phyloP scores from a whole-genome alignment of 108 stramenopile species.

The Nitzschia sp. region DNA sequence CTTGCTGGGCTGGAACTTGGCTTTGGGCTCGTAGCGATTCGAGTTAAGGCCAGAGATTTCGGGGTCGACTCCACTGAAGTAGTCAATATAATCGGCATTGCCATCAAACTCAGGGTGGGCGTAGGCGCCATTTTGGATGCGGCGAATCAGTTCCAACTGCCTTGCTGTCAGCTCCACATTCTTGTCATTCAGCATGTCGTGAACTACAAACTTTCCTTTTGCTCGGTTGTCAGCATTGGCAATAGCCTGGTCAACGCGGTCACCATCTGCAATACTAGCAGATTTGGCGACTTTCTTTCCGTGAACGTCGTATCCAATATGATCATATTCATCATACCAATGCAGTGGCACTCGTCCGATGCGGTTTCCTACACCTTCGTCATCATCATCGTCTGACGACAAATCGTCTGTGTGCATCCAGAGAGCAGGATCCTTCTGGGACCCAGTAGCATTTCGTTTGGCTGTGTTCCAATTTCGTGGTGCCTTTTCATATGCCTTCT shows the following conservation, averaged over 20 bases:
- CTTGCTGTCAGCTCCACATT: constrained; percentile 87
- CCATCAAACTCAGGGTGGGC: constrained; percentile 96
- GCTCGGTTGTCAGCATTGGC: constrained; percentile 69
- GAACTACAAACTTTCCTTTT: constrained; percentile 78
- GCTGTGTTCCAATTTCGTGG: constrained; percentile 55
- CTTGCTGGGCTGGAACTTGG: constrained; percentile 85
- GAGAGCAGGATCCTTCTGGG: constrained; percentile 27
- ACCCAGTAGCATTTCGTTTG: constrained; percentile 38
- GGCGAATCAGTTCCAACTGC: constrained; percentile 92
- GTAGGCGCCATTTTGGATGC: constrained; percentile 92
- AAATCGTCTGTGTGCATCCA: constrained; percentile 94
- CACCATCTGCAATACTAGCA: constrained; percentile 46
- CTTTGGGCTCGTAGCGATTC: constrained; percentile 80
- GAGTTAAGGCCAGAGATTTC: constrained; percentile 75
- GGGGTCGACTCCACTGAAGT: constrained; percentile 86
- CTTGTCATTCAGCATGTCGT: constrained; percentile 94
- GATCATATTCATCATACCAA: constrained; percentile 97
- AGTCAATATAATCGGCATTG: constrained; percentile 93
- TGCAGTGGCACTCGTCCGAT: constrained; percentile 97
- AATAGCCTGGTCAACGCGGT: constrained; percentile 78
- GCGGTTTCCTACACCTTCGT: constrained; percentile 81
- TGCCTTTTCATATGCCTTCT: constrained; percentile 51
- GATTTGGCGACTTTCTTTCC: constrained; percentile 87
- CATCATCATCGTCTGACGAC: constrained; percentile 97
- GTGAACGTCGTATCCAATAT: constrained; percentile 94